phyloP scores from a whole-genome alignment of 2,329 filamentous ascomycete genomes.

The Periconia sp. region DNA sequence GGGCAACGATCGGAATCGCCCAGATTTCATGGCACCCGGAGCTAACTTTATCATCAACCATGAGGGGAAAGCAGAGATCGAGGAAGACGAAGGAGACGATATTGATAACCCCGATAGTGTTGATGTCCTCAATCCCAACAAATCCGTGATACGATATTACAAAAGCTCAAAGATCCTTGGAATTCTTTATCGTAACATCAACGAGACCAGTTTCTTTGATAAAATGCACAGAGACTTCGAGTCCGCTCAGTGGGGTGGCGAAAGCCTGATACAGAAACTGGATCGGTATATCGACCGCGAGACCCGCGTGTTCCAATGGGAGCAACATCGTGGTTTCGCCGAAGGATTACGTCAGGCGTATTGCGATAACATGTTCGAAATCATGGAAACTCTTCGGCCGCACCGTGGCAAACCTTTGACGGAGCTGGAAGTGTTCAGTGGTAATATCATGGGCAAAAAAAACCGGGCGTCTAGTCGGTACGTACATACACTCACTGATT shows the following conservation, averaged over 20 bases:
- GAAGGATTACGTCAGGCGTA: constrained; percentile 51
- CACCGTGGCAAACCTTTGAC: constrained; percentile 32
- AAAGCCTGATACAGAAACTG: constrained; percentile 36
- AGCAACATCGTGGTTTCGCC: constrained; percentile 43
- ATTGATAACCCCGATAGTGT: constrained; percentile 40
- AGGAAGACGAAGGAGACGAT: constrained; percentile 30
- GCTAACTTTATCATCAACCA: constrained; percentile 42
- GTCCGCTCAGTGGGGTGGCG: constrained; percentile 3
- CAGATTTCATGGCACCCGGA: constrained; percentile 58
- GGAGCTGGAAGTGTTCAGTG: constrained; percentile 54
- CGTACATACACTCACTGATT: not conserved
- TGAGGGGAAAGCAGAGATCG: constrained; percentile 22
- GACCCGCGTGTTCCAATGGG: constrained; percentile 44
- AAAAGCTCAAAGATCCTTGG: constrained; percentile 69
- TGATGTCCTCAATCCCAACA: constrained; percentile 46
- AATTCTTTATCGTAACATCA: constrained; percentile 68
- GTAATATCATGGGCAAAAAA: constrained; percentile 57
- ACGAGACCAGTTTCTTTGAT: constrained; percentile 66
- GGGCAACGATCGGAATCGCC: constrained; percentile 34
- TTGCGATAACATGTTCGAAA: constrained; percentile 53
- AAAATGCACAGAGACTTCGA: constrained; percentile 25
- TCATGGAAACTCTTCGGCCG: constrained; percentile 46
- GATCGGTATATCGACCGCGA: constrained; percentile 44
- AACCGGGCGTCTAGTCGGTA: constrained; percentile 39
- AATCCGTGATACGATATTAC: constrained; percentile 59